Conservation (phyloP, 2,329 filamentous ascomycete genomes). For the Alternaria alternata region DNA sequence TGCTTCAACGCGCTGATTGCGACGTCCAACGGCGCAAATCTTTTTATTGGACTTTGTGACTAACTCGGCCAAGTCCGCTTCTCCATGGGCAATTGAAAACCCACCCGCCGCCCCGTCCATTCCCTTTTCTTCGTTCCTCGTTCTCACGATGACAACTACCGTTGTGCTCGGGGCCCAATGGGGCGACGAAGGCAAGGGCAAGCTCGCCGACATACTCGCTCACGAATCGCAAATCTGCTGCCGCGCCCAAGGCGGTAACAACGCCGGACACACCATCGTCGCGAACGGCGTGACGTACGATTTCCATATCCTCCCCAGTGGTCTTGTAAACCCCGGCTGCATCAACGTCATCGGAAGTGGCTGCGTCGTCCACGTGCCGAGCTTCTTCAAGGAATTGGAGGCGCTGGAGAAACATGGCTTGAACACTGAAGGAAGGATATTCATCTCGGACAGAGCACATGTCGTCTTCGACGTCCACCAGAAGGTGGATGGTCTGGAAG, state of each 20-base stretch:
- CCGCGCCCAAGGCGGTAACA: slow-evolving; percentile 68
- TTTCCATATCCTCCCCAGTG: slow-evolving; percentile 61
- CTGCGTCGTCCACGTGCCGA: slow-evolving; percentile 73
- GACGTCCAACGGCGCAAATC: slow-evolving; percentile 28
- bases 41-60: slow-evolving; percentile 31
- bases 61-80: slow-evolving; percentile 26
- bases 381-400: slow-evolving; percentile 72
- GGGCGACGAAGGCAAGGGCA: slow-evolving; percentile 68
- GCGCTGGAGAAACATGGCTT: slow-evolving; percentile 69
- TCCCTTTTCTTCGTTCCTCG: slow-evolving; percentile 15
- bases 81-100: slow-evolving; percentile 31
- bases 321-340: slow-evolving; percentile 74
- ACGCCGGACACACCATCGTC: slow-evolving; percentile 60
- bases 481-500: slow-evolving; percentile 73
- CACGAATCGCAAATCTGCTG: slow-evolving; percentile 64
- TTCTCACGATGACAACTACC: slow-evolving; percentile 58
- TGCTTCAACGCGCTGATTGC: slow-evolving; percentile 1
- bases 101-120: slow-evolving; percentile 27
- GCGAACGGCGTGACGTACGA: slow-evolving; percentile 57
- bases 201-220: slow-evolving; percentile 66
- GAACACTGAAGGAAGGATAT: slow-evolving; percentile 66
- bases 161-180: slow-evolving; percentile 68
- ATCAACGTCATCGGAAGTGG: slow-evolving; percentile 74
- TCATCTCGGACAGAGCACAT: slow-evolving; percentile 70
- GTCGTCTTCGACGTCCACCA: slow-evolving; percentile 72